Base-by-base conservation (phyloP, 768 basidiomycete species). In the Phallus indusiatus region DNA sequence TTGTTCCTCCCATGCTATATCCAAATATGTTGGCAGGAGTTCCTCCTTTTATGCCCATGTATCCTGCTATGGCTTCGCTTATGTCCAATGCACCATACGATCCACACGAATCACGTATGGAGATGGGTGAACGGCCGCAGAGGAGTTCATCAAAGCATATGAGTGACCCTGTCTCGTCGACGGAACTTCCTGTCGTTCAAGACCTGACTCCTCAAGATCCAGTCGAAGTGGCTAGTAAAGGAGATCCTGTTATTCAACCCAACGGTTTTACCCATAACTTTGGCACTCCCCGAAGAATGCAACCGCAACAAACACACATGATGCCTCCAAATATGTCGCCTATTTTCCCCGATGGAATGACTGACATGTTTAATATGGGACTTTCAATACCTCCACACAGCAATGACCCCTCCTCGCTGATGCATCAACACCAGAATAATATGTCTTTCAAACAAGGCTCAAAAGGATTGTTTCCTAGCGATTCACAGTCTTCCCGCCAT, bases 181-280 rank as follows among this genome's bases (percentile, higher is more conserved):
- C 88, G 58, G 89, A 90, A 69, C 78, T 89, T 5, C 87, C 88
- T 9, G 88, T 90, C 51, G 86, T 91, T 33, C 89, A 91, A 68
- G 89, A 91, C 66, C 74, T 91, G 46, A 91, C 89, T 0, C 88
- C 88, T 49, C 54, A 50, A 18, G 50, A 59, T 52, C 57, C 57
- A 12, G 49, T 56, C 16, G 49, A 55, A 55, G 53, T 61, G 53
- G 14, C 61, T 34, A 34, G 11, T 5, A 48, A 22, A 47, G 56
- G 57, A n/a, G 57, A 59, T 3, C 33, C 18, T 34, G 22, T 46
- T 16, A 42, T 53, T 49, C 57, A 54, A 18, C 48, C 57, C 22
- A 59, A 59, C 21, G 57, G 57, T 11, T 59, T 59, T 17, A 59
- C 57, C 8, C 57, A 59, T 21, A 59, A 59, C 37, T 59, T 59